Percentiles rank a stretch among this genome's conserved stretches.
These are phyloP conservation scores for Gaeumannomyces tritici DNA, from an alignment of 2,329 filamentous ascomycete species.

Conservation along the genomic window DNA sequence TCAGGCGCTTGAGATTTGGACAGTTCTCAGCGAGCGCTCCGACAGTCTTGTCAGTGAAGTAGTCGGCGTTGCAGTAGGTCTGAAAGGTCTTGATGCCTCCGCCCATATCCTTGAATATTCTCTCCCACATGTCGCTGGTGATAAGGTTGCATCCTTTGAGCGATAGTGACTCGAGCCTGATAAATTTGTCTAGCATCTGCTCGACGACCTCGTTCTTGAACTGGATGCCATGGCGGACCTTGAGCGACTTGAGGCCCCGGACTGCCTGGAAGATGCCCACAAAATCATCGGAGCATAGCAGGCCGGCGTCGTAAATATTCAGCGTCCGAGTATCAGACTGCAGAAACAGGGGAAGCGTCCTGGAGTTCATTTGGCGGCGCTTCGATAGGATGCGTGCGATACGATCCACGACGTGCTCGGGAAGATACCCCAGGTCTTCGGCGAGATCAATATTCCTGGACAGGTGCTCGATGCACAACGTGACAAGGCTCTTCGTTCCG, in stretches of 20 bases:
- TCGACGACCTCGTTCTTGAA: conserved; percentile 79
- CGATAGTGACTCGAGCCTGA: conserved; percentile 61
- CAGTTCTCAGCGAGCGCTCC: conserved; percentile 53
- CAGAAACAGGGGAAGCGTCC: conserved; percentile 47
- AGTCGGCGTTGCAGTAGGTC: conserved; percentile 74
- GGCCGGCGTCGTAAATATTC: conserved; percentile 48
- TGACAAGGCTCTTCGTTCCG: conserved; percentile 60
- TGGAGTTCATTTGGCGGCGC: conserved; percentile 42
- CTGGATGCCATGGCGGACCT: conserved; percentile 78
- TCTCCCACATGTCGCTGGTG: conserved; percentile 64
- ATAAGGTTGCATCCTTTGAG: conserved; percentile 80
- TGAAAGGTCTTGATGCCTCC: conserved; percentile 56
- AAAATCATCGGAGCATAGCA: conserved; percentile 67
- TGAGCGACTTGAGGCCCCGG: conserved; percentile 58
- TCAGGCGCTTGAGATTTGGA: conserved; percentile 62
- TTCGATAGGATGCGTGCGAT: conserved; percentile 52
- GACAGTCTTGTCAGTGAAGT: conserved; percentile 66
- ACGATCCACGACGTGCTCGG: conserved; percentile 44
- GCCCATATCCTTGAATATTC: conserved; percentile 59
- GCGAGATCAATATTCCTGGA: conserved; percentile 54
- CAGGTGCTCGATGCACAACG: conserved; percentile 52
- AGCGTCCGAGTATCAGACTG: conserved; percentile 40
- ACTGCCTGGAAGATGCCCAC: conserved; percentile 71
- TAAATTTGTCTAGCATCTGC: conserved; percentile 66
- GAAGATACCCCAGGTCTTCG: conserved; percentile 51